These are phyloP conservation scores for Leccinellum rugosiceps DNA, from an alignment of 768 basidiomycete genomes.

Conservation along the genomic window DNA sequence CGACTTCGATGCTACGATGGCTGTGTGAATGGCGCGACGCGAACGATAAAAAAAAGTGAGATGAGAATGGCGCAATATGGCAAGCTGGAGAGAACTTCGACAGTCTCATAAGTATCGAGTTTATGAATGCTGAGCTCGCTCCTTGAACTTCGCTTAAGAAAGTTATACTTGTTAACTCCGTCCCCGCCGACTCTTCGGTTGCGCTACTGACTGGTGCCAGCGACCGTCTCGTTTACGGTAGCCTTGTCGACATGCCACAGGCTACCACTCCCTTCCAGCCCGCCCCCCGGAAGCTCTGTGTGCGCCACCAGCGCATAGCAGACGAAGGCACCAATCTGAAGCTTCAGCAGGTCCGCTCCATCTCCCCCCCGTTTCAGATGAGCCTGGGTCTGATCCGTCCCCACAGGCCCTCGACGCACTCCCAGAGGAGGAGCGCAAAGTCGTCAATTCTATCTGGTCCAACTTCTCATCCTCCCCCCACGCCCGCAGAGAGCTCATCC, in stretches of 20 bases:
- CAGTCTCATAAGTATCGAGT: too few species aligned
- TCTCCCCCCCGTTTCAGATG: background rate
- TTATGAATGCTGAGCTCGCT: background rate
- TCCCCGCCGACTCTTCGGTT: too few species aligned
- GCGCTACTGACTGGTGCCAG: too few species aligned
- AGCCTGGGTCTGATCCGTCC: constrained; percentile 6
- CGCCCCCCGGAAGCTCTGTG: constrained; percentile 71
- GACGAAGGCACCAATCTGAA: constrained; percentile 91
- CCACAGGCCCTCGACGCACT: constrained; percentile 85
- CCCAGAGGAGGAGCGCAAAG: constrained; percentile 79
- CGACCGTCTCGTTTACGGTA: too few species aligned
- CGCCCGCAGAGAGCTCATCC: constrained; percentile 85
- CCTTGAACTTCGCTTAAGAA: background rate
- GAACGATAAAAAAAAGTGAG: constrained; percentile 1
- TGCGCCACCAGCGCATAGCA: constrained; percentile 94
- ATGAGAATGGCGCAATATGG: constrained; percentile 32
- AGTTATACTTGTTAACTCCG: too few species aligned
- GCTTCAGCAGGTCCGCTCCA: constrained; percentile 70
- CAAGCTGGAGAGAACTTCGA: constrained; percentile 10
- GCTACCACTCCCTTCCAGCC: constrained; percentile 9
- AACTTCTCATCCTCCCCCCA: constrained; percentile 95
- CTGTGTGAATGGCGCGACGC: constrained; percentile 20
- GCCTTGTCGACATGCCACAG: background rate
- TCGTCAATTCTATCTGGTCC: constrained; percentile 92
- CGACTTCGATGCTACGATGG: constrained; percentile 5